Evolutionary conservation across 495 filamentous ascomycete genomes (phyloP).

Genomic region (Penicillium argentinense): DNA sequence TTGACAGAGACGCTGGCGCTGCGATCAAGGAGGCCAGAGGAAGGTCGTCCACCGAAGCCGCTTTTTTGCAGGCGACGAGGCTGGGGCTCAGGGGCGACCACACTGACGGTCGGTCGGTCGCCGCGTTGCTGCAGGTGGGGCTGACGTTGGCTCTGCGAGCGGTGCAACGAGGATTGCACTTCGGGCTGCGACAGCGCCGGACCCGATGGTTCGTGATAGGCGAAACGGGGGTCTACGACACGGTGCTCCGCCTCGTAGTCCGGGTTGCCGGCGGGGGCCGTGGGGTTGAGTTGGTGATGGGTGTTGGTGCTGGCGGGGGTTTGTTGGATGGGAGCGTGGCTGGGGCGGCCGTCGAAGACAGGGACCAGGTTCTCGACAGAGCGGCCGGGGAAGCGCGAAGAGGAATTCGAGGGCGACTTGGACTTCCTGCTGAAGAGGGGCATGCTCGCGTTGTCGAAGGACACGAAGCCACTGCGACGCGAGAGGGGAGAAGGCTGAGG

Average conservation of each 20-base stretch:
- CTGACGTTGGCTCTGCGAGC: constrained; percentile 34
- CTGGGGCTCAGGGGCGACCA: constrained; percentile 17
- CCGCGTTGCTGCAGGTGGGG: constrained; percentile 22
- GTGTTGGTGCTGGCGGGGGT: constrained; percentile 9
- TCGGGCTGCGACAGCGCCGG: constrained; percentile 13
- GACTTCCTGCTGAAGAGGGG: constrained; percentile 34
- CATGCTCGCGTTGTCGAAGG: constrained; percentile 19
- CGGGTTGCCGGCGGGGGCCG: constrained; percentile 15
- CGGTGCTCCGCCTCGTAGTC: constrained; percentile 20
- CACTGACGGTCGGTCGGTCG: constrained; percentile 26
- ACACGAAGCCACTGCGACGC: background rate
- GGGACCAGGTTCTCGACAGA: constrained; percentile 36
- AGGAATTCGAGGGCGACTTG: constrained; percentile 22
- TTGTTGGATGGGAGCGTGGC: background rate
- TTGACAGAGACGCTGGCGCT: constrained; percentile 16
- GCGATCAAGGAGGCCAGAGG: constrained; percentile 25
- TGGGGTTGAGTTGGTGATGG: constrained; percentile 12
- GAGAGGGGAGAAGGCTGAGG: constrained; percentile 1
- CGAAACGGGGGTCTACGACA: constrained; percentile 8
- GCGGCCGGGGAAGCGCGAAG: constrained; percentile 26
- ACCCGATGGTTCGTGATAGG: background rate
- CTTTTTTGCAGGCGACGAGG: constrained; percentile 14
- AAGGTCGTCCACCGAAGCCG: constrained; percentile 17
- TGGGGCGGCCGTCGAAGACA: background rate
- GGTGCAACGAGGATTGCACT: constrained; percentile 24